Base-by-base conservation (phyloP, 768 basidiomycete species). In the Austroboletus eburneus region DNA sequence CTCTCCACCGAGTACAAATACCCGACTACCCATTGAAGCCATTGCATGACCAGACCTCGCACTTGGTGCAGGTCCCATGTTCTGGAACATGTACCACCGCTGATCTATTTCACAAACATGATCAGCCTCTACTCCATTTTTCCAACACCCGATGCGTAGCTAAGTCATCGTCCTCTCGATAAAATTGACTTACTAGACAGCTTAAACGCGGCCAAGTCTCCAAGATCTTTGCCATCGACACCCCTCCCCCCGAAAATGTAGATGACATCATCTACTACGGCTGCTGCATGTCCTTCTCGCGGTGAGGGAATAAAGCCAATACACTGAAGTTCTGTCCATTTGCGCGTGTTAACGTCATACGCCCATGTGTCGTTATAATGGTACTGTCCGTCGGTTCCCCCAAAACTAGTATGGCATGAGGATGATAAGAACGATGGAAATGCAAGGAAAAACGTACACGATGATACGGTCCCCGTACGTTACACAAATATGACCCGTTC, bases 61-160 rank as follows among this genome's bases (percentile, higher is more conserved):
- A 33, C 76, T 84, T 1, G 96, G 96, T 14, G 91, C 80, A 16
- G 95, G 95, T 0, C 96, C 96, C 96, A 99, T 99, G 62, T 97
- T 96, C 68, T 97, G 93, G 74, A 99, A 99, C 91, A 94, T 98
- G 70, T 94, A 99, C 96, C 96, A 99, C 57, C 96, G 78, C 61
- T 92, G 90, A 67, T 93, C 95, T 97, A 63, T 24, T 38, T 36
- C 42, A 4, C 16, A 39, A 44, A 13, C 2, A 48, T 23, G 6
- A 45, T 65, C 45, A 64, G 50, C 38, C 14, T 30, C 27, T 16
- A 9, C 21, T 39, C 50, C 34, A 23, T 42, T 54, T 20, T 18
- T n/a, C 14, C 14, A 29, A 42, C 5, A 23, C 18, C 34, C 23
- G n/a, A 35, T 39, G 22, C 32, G 50, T 12, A 18, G 43, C 42